Percentiles rank a stretch among this genome's conserved stretches.
Conservation (phyloP, 352 stramenopile species). For the Pythium insidiosum region DNA sequence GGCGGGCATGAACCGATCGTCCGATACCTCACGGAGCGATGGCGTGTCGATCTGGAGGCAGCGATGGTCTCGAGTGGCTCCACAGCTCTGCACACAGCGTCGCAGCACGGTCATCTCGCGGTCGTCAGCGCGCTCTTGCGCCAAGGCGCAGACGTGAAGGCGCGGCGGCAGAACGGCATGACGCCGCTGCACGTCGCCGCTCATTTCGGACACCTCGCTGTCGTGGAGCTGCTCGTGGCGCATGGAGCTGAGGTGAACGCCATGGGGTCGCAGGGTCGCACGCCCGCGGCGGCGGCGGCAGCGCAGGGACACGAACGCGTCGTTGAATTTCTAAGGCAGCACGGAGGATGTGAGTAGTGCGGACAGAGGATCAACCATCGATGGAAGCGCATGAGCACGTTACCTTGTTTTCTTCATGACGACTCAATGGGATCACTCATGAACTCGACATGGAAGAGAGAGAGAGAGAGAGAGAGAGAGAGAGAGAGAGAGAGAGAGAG, state of each 20-base stretch:
- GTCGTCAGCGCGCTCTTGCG: slow-evolving; percentile 4
- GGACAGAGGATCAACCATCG: neutral
- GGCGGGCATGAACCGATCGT: slow-evolving; percentile 3
- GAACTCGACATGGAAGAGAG: too few species aligned
- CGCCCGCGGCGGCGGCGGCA: slow-evolving; percentile 2
- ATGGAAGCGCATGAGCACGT: too few species aligned
- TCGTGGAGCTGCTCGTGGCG: slow-evolving; percentile 3
- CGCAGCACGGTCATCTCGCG: slow-evolving; percentile 4
- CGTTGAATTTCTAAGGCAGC: neutral
- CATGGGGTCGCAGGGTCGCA: neutral
- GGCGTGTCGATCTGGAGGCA: slow-evolving; percentile 6
- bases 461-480: too few species aligned
- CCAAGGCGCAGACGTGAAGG: slow-evolving; percentile 2
- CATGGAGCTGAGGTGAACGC: slow-evolving; percentile 2
- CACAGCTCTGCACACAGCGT: slow-evolving; percentile 7
- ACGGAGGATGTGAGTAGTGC: slow-evolving; percentile 7
- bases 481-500: too few species aligned
- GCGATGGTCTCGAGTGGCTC: slow-evolving; percentile 11
- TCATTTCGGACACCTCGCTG: slow-evolving; percentile 7
- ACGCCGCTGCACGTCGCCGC: slow-evolving; percentile 10
- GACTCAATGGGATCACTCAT: too few species aligned
- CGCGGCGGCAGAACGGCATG: slow-evolving; percentile 11
- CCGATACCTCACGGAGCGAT: slow-evolving; percentile 5
- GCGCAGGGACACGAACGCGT: slow-evolving; percentile 7
- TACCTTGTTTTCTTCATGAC: too few species aligned